phyloP scores from a whole-genome alignment of 208 protist species.

The Crithidia brevicula region DNA sequence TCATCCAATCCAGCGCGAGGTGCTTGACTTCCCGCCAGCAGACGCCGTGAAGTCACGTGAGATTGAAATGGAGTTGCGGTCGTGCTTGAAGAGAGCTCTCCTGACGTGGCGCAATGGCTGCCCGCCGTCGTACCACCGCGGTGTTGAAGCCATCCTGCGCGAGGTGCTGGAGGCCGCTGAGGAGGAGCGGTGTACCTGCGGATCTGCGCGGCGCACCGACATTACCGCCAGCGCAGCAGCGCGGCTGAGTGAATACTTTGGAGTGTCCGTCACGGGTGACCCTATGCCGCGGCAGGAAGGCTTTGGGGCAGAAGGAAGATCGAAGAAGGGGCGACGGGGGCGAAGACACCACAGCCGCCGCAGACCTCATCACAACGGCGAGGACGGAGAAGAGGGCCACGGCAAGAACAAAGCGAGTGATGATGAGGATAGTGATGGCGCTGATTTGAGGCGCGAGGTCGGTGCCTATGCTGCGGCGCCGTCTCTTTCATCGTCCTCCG shows the following conservation, averaged over 20 bases:
- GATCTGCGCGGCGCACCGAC: conserved; percentile 38
- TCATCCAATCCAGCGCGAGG: conserved; percentile 67
- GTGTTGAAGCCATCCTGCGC: conserved; percentile 57
- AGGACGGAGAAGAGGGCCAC: background rate
- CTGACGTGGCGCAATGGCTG: conserved; percentile 72
- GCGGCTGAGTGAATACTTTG: conserved; percentile 69
- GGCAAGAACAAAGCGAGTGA: no score
- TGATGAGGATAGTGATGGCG: no score
- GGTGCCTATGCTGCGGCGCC: background rate
- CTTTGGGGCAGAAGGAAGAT: no score
- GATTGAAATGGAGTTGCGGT: conserved; percentile 70
- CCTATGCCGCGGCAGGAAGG: background rate
- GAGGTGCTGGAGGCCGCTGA: conserved; percentile 62
- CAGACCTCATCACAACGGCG: no score
- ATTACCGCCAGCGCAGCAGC: conserved; percentile 45
- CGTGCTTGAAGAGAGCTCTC: conserved; percentile 47
- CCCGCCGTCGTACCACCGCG: conserved; percentile 58
- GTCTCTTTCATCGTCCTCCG: background rate
- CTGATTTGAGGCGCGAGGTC: no score
- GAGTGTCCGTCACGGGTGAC: conserved; percentile 30
- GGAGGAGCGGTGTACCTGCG: conserved; percentile 59
- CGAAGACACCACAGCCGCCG: conserved; percentile 7
- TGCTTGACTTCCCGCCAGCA: conserved; percentile 47
- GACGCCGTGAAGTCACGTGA: conserved; percentile 45
- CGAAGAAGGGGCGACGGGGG: background rate